Percentiles rank a stretch among this genome's conserved stretches.
Evolutionary conservation across 495 filamentous ascomycete genomes (phyloP).

Genomic region (Letharia lupina): DNA sequence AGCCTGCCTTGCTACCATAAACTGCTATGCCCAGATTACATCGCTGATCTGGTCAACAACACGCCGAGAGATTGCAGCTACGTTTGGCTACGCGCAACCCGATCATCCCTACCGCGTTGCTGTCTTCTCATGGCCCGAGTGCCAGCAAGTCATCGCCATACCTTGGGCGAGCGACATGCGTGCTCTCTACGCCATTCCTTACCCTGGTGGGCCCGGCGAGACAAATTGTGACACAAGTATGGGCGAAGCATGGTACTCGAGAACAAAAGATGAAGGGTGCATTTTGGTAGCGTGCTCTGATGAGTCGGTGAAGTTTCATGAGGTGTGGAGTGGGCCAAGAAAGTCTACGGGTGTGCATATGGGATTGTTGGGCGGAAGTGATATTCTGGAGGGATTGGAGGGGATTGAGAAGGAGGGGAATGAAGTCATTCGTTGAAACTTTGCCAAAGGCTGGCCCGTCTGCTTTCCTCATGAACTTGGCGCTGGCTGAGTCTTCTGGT

Average conservation of each 20-base stretch:
- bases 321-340: slow-evolving; percentile 69
- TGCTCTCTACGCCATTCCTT: slow-evolving; percentile 43
- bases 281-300: slow-evolving; percentile 92
- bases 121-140: slow-evolving; percentile 93
- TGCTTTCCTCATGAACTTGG: background rate
- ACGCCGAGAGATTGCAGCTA: slow-evolving; percentile 80
- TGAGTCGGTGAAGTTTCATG: slow-evolving; percentile 91
- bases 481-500: background rate
- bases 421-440: slow-evolving; percentile 27
- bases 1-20: slow-evolving; percentile 79
- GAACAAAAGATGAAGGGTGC: slow-evolving; percentile 75
- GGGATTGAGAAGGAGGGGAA: slow-evolving; percentile 70
- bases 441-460: background rate
- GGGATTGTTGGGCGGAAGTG: slow-evolving; percentile 74
- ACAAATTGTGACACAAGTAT: slow-evolving; percentile 33
- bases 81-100: slow-evolving; percentile 91
- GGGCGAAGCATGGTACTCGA: slow-evolving; percentile 44
- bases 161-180: slow-evolving; percentile 76
- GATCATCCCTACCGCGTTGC: slow-evolving; percentile 88
- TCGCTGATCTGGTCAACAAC: slow-evolving; percentile 84
- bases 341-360: slow-evolving; percentile 47
- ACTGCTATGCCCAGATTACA: slow-evolving; percentile 88
- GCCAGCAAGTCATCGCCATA: slow-evolving; percentile 77
- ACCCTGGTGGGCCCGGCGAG: slow-evolving; percentile 28
- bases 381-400: slow-evolving; percentile 77